Conservation (phyloP, 805 yeast species). For the Saturnispora kantuleensis region DNA sequence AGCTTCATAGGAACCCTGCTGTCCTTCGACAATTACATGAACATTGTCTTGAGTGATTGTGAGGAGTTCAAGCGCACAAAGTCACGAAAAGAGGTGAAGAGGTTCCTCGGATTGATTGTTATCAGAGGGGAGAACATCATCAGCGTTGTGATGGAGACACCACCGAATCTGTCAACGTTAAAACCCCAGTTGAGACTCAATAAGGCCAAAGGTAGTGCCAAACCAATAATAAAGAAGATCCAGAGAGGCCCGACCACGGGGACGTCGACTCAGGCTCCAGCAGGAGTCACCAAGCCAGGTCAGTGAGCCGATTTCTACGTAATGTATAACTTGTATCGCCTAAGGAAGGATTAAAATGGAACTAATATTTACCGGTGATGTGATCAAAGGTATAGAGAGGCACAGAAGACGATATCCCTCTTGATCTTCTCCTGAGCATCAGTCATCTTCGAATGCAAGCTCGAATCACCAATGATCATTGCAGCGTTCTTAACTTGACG, state of each 20-base stretch:
- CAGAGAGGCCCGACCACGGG: conserved; percentile 12
- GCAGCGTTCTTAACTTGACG: conserved; percentile 93
- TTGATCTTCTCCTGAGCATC: conserved; percentile 91
- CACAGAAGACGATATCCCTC: conserved; percentile 95
- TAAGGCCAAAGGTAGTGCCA: conserved; percentile 26
- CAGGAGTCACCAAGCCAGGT: conserved; percentile 10
- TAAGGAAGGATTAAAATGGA: background rate
- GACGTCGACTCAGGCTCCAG: conserved; percentile 1
- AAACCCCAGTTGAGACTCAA: conserved; percentile 25
- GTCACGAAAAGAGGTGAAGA: conserved; percentile 56
- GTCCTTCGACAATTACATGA: conserved; percentile 86
- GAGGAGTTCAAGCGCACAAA: conserved; percentile 75
- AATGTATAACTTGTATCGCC: background rate
- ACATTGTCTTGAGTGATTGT: conserved; percentile 72
- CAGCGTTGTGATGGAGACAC: conserved; percentile 59
- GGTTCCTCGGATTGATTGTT: conserved; percentile 72
- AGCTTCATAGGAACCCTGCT: conserved; percentile 69
- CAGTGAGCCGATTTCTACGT: background rate
- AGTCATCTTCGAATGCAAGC: conserved; percentile 80
- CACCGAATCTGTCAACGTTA: conserved; percentile 31
- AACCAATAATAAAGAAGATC: conserved; percentile 20
- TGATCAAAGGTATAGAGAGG: conserved; percentile 68
- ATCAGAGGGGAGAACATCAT: conserved; percentile 84
- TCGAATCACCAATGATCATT: conserved; percentile 85
- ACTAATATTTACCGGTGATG: background rate